phyloP scores from a whole-genome alignment of 345 rosid genomes.

The Gossypium rotundifolium region DNA sequence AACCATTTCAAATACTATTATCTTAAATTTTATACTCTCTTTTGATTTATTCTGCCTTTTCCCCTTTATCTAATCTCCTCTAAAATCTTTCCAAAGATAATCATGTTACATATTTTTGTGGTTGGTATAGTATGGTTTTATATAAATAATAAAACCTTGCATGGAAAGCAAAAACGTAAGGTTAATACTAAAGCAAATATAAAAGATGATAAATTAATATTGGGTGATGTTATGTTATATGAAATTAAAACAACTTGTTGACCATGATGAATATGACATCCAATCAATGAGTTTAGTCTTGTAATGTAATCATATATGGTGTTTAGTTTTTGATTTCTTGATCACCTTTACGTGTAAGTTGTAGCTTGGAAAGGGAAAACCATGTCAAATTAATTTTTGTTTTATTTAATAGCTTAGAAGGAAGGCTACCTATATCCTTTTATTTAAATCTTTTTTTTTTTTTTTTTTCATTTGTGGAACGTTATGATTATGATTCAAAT shows the following conservation, averaged over 20 bases:
- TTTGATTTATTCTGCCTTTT: not conserved
- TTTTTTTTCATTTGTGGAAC: not conserved
- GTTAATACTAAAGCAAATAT: too few relatives aligned
- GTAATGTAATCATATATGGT: not conserved
- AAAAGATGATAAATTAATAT: too few relatives aligned
- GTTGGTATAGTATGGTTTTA: not conserved
- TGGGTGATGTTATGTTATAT: too few relatives aligned
- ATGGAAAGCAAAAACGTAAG: not conserved
- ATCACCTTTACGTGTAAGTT: not conserved
- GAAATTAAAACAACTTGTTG: too few relatives aligned
- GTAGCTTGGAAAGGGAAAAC: not conserved
- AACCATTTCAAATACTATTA: conserved; percentile 7
- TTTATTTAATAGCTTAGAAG: not conserved
- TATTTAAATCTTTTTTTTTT: too few relatives aligned
- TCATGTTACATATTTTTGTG: not conserved
- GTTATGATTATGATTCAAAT: not conserved
- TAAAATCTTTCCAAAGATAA: conserved; percentile 22
- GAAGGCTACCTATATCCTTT: not conserved
- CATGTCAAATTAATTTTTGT: not conserved
- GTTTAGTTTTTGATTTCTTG: not conserved
- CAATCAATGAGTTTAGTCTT: not conserved
- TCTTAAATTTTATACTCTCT: not conserved
- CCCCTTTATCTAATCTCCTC: not conserved
- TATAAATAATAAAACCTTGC: not conserved
- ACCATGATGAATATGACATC: not conserved